phyloP scores from a whole-genome alignment of 108 stramenopile genomes.

The Conticribra guillardii region DNA sequence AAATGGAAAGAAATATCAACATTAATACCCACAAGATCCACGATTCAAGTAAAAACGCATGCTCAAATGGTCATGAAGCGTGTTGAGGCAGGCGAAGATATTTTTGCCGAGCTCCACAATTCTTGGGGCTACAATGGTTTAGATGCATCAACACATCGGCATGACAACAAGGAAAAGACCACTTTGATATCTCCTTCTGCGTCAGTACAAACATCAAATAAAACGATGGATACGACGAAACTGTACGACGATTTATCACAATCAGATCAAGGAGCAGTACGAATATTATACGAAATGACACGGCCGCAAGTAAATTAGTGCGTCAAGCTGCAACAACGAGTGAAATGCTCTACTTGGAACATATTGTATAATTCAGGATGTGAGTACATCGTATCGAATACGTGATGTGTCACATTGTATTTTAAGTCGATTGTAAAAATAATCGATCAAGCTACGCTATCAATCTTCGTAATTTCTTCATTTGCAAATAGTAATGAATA shows the following conservation, averaged over 20 bases:
- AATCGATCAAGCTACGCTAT: too few relatives aligned
- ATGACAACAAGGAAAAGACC: not conserved
- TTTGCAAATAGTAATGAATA: too few relatives aligned
- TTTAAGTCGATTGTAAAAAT: too few relatives aligned
- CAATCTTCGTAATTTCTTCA: too few relatives aligned
- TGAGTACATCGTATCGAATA: too few relatives aligned
- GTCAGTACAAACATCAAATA: not conserved
- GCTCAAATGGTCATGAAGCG: constrained; percentile 58
- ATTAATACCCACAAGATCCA: constrained; percentile 43
- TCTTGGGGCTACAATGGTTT: not conserved
- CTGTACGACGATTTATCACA: constrained; percentile 15
- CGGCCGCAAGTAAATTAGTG: too few relatives aligned
- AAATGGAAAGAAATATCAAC: constrained; percentile 51
- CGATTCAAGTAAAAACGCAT: constrained; percentile 47
- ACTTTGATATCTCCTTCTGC: too few relatives aligned
- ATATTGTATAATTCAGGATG: too few relatives aligned
- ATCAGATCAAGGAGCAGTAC: constrained; percentile 36
- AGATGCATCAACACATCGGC: not conserved
- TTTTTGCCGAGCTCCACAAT: constrained; percentile 34
- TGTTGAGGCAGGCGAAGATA: constrained; percentile 52
- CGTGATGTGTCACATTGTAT: too few relatives aligned
- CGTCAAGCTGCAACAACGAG: too few relatives aligned
- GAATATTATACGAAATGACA: constrained; percentile 36
- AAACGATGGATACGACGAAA: constrained; percentile 5
- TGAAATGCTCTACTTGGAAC: too few relatives aligned